Base-by-base conservation (phyloP, 2,329 filamentous ascomycete species). In the Decorospora gaudefroyi region DNA sequence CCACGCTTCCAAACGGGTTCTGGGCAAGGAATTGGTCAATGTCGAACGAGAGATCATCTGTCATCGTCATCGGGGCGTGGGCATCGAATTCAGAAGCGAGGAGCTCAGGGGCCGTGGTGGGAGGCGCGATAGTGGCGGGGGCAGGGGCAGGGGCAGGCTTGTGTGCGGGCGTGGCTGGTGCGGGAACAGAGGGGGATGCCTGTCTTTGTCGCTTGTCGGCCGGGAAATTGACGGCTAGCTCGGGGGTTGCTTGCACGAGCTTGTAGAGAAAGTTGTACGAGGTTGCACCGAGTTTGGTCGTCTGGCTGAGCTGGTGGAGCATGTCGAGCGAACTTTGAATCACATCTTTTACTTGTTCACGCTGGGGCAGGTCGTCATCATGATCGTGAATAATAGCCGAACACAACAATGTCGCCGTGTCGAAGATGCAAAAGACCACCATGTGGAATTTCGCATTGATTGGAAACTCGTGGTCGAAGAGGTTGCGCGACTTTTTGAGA, bases 301-400 rank as follows among this genome's bases (percentile, higher is more conserved):
- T 55, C 4, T 54, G 38, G 28, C 61, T 62, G 4, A 69, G 54
- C 28, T 65, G 62, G 28, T 62, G 54, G 12, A 68, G 54, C 58
- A 62, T 67, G 8, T 57, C 52, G 1, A 69, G 56, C 4, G 62
- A 55, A 18, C 31, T 42, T 5, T 61, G 55, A 21, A 80, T 74
- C 1, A 69, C 68, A 33, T 68, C 55, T 15, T 75, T 53, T 11
- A 76, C 65, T 11, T 74, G 69, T 1, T 72, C 63, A 9, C 74
- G 72, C 9, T 67, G 68, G 4, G 72, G 70, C 3, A 79, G 62
- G 9, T 59, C 65, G 12, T 59, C 52, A 19, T 74, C 65, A n/a
- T 64, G 57, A 44, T 81, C 78, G 46, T 80, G 77, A 4, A 79
- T 69, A 5, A 81, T 64, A 2, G 77, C 74, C 0, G 77, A 79